Evolutionary conservation across 371 early-diverging fungal genomes (phyloP), one percentile per base, ranked within the genome.

Genomic region (Mortierella sp.): DNA sequence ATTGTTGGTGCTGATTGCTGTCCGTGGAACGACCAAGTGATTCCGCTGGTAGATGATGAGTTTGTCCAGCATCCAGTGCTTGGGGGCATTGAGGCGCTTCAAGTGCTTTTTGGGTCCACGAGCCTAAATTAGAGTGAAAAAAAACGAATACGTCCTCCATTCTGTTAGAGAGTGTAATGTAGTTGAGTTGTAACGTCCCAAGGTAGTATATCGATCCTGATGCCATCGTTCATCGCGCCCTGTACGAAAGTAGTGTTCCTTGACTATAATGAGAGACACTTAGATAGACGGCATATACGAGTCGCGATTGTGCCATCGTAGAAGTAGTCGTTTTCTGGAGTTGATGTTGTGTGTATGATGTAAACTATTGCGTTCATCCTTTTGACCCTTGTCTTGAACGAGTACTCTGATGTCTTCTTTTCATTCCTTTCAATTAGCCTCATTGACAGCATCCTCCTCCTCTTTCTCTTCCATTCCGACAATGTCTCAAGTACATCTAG

Each of bases 21-120:
- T 50, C 19, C 15, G 28, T 28, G 28, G 19, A n/a, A 50, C 10
- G 21, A 15, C 50, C 50, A 50, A 50, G 13, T 11, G 43, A 33
- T 52, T 55, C 24, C 38, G 19, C 33, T 13, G 40, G 57, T 21
- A 41, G 21, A 28, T 8, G 16, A 45, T 32, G 28, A 28, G 28
- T 28, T 99, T 99, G 95, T 99, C 99, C 84, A 99, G 94, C 97
- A 99, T 98, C 99, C 99, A 99, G 93, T 98, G 98, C 92, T 96
- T 97, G 89, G 99, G 99, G 75, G 99, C 99, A 85, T 92, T 93
- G 84, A 99, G 94, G 89, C 99, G 96, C 97, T 99, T 99, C 93
- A 99, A 92, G 92, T 99, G 99, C 92, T 99, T 99, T 91, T 96
- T 97, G 82, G 98, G 99, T 89, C 99, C 99, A 87, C 99, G 96